Conservation (phyloP, 2,329 filamentous ascomycete genomes). For the Xylariaceae sp. region DNA sequence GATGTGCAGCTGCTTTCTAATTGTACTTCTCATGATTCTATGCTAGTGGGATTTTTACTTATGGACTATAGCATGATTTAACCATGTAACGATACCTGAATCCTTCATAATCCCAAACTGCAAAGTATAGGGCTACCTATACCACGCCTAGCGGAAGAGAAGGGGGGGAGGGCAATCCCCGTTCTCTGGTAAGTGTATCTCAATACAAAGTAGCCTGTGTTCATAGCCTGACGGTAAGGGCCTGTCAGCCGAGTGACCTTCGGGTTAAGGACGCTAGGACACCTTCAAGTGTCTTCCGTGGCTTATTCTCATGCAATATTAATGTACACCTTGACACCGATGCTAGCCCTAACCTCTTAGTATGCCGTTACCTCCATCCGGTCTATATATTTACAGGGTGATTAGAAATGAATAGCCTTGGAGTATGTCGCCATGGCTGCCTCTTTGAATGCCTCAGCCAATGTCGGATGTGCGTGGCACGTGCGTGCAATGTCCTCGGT, state of each 20-base stretch:
- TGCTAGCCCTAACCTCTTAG: constrained; percentile 34
- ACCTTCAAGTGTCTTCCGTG: constrained; percentile 18
- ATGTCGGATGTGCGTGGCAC: constrained; percentile 93
- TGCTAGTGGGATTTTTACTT: no score
- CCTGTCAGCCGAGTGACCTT: background rate
- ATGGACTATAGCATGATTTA: no score
- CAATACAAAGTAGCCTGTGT: constrained; percentile 1
- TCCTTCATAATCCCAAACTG: no score
- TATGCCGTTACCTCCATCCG: constrained; percentile 23
- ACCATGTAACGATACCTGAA: no score
- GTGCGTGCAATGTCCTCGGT: constrained; percentile 94
- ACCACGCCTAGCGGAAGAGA: no score
- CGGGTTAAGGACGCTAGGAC: background rate
- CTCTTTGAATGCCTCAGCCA: constrained; percentile 99
- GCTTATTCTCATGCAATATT: constrained; percentile 39
- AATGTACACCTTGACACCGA: constrained; percentile 45
- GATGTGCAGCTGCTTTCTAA: no score
- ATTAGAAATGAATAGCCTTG: constrained; percentile 93
- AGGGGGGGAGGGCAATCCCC: no score
- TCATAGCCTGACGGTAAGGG: background rate
- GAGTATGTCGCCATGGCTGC: constrained; percentile 96
- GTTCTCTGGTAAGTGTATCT: no score
- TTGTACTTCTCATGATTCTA: no score
- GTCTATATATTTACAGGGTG: constrained; percentile 37
- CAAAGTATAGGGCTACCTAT: no score